phyloP scores from a whole-genome alignment of 2,329 filamentous ascomycete species.

The Colletotrichum kahawae region DNA sequence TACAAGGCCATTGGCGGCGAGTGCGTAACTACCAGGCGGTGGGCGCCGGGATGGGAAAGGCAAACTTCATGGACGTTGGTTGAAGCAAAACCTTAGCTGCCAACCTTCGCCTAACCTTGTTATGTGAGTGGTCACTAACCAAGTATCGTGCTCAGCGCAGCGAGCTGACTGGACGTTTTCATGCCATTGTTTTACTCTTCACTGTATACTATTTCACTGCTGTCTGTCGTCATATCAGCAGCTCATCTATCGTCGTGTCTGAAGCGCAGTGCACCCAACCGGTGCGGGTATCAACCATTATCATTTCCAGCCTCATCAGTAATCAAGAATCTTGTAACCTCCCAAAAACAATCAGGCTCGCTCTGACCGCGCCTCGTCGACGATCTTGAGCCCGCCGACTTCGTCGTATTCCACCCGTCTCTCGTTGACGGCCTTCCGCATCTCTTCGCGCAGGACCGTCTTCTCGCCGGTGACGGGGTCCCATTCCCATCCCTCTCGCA shows the following conservation, averaged over 20 bases:
- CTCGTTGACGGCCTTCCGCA: slow-evolving; percentile 62
- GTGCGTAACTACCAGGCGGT: not conserved
- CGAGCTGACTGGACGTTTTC: not conserved
- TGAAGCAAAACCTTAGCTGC: not conserved
- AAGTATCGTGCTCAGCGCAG: not conserved
- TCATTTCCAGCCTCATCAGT: not conserved
- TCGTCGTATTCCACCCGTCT: slow-evolving; percentile 62
- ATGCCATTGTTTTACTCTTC: not conserved
- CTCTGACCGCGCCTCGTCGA: slow-evolving; percentile 4
- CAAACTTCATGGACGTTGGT: not conserved
- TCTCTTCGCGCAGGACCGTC: slow-evolving; percentile 53
- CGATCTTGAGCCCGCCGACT: slow-evolving; percentile 50
- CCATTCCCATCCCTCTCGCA: slow-evolving; percentile 85
- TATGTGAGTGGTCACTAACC: not conserved
- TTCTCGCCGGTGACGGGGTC: slow-evolving; percentile 73
- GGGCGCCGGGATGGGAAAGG: not conserved
- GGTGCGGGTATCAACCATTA: slow-evolving; percentile 15
- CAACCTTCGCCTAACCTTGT: not conserved
- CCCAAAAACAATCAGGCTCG: not conserved
- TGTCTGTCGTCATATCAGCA: not conserved
- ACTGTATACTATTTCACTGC: not conserved
- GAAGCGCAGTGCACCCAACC: not conserved
- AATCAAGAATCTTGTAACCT: not conserved
- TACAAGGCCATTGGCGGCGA: not conserved
- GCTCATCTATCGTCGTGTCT: not conserved